Evolutionary conservation across 1,284 basidiomycete species (phyloP).

Genomic region (Trichosporon sp.): DNA sequence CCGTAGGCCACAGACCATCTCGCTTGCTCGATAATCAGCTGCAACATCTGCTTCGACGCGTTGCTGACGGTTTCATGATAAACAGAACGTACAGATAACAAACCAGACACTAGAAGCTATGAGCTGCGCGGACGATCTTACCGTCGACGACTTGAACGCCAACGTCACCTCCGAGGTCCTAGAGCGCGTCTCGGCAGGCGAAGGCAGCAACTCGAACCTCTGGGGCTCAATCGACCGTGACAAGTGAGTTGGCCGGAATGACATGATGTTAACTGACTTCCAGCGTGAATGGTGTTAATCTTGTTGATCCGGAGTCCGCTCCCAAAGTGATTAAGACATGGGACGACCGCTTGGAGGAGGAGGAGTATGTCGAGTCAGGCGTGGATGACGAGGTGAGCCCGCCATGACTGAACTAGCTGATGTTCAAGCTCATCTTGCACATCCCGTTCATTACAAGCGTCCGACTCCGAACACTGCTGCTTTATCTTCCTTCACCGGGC

Average conservation of each 20-base stretch:
- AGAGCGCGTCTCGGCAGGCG: constrained; percentile 46
- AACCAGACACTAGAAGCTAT: constrained; percentile 22
- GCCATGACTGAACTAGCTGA: background rate
- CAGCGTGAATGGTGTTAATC: constrained; percentile 47
- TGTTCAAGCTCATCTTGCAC: constrained; percentile 44
- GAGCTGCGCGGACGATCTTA: constrained; percentile 50
- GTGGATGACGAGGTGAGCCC: constrained; percentile 49
- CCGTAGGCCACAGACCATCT: background rate
- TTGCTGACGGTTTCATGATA: background rate
- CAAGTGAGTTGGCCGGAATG: constrained; percentile 35
- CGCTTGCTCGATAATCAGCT: background rate
- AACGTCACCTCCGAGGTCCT: constrained; percentile 39
- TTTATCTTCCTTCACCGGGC: constrained; percentile 42
- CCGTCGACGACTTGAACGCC: constrained; percentile 41
- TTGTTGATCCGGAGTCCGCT: constrained; percentile 35
- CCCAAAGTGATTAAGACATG: constrained; percentile 50
- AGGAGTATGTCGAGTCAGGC: constrained; percentile 42
- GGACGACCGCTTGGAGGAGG: constrained; percentile 47
- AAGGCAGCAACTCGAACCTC: constrained; percentile 46
- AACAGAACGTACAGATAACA: background rate
- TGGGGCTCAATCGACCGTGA: constrained; percentile 47
- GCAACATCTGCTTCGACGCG: background rate
- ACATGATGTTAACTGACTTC: constrained; percentile 9
- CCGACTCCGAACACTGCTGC: constrained; percentile 42
- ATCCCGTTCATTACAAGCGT: constrained; percentile 48